Evolutionary conservation across 2,329 filamentous ascomycete species (phyloP).

Genomic region (Graphium sp.): DNA sequence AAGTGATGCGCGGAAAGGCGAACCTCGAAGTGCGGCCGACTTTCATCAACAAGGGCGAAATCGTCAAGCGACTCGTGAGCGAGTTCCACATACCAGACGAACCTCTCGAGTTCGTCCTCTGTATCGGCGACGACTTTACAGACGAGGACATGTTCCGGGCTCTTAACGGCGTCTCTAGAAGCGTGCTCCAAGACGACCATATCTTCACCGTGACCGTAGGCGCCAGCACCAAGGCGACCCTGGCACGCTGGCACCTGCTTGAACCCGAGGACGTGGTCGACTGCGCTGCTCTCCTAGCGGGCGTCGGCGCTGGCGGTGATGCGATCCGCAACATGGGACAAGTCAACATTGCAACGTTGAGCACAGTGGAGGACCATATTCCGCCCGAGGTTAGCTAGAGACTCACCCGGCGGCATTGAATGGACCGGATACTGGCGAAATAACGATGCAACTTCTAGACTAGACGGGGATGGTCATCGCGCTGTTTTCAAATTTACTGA

Average conservation of each 20-base stretch:
- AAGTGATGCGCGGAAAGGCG: conserved; percentile 93
- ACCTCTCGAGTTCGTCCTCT: conserved; percentile 83
- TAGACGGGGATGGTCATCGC: too few relatives aligned
- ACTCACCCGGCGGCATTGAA: too few relatives aligned
- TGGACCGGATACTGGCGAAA: too few relatives aligned
- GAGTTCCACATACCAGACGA: too few relatives aligned
- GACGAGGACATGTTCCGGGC: conserved; percentile 95
- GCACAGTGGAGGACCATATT: conserved; percentile 33
- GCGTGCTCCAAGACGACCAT: conserved; percentile 38
- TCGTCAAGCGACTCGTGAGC: conserved; percentile 64
- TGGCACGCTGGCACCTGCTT: conserved; percentile 78
- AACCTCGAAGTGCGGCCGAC: conserved; percentile 93
- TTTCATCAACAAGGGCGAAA: conserved; percentile 97
- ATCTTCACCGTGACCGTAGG: conserved; percentile 88
- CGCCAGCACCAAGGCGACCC: conserved; percentile 77
- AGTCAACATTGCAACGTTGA: conserved; percentile 38
- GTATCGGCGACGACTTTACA: conserved; percentile 88
- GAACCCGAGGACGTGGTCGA: conserved; percentile 82
- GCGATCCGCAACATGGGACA: conserved; percentile 25
- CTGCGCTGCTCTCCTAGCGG: conserved; percentile 37
- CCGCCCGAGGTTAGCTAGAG: conserved; percentile 18
- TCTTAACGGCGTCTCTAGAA: conserved; percentile 44
- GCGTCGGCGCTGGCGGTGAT: conserved; percentile 20
- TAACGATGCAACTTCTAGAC: too few relatives aligned
- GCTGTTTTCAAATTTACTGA: too few relatives aligned